Evolutionary conservation across 257 asterid species (phyloP), one percentile per base, ranked within the genome.

Genomic region (Rubia yunnanensis): DNA sequence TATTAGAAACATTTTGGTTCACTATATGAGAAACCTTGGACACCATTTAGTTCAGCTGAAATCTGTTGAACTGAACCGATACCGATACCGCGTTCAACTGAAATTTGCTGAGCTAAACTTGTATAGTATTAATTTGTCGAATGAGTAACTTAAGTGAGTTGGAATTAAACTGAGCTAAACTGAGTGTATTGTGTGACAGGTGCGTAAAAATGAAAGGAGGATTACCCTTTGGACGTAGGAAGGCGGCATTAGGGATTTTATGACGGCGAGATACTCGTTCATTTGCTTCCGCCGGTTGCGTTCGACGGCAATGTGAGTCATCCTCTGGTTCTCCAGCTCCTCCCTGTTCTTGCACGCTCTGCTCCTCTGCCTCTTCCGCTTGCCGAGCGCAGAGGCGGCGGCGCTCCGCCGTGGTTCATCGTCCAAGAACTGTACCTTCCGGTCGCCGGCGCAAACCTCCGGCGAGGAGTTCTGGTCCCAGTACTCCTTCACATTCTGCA

Each of bases 301-400:
- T 46, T 80, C 85, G 36, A 80, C 85, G 23, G 85, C 76, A 74
- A 80, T 77, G 78, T 80, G 85, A 41, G 82, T 80, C 82, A 80
- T 80, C 63, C 85, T 77, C 17, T 80, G 85, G 20, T 72, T 80
- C 73, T 80, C 85, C 63, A 80, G 67, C 49, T 80, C 85, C 36
- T 80, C 80, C 23, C 74, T 74, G 63, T 77, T 77, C 68, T 80
- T 80, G 68, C 76, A 68, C 14, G 72, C 63, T 48, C 74, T 69
- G 0, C 80, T 77, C 8, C 85, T 74, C n/a, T 81, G 77, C 53
- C 85, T 58, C 68, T 80, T 80, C 36, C 82, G 75, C 68, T 75
- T 73, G 17, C 77, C 79, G 11, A 34, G 52, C 22, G 64, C 50
- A 17, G 79, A 64, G 4, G 50, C 6, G 61, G 18, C 63, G 74